phyloP scores from a whole-genome alignment of 805 yeast species.

The Cyberlindnera americana region DNA sequence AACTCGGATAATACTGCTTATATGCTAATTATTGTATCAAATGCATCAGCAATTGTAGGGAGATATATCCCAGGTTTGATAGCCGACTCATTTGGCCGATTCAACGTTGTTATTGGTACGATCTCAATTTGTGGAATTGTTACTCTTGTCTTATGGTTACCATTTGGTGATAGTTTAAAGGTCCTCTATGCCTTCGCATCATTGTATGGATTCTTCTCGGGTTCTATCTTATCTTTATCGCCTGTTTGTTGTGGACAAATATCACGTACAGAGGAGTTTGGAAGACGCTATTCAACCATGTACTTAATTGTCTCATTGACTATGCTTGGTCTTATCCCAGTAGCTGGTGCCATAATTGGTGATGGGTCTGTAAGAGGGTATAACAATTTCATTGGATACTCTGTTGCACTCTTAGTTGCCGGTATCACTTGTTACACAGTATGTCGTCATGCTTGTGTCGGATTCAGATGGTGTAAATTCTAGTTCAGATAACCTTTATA shows the following conservation, averaged over 20 bases:
- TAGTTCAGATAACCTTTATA: not conserved
- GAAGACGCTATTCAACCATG: conserved; percentile 52
- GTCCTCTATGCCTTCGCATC: conserved; percentile 42
- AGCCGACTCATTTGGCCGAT: conserved; percentile 48
- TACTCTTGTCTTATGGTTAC: conserved; percentile 40
- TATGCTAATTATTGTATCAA: conserved; percentile 43
- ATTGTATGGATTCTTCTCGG: conserved; percentile 50
- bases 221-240: conserved; percentile 50
- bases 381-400: conserved; percentile 16
- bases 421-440: conserved; percentile 16
- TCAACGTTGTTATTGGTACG: conserved; percentile 47
- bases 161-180: conserved; percentile 33
- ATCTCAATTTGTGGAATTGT: conserved; percentile 30
- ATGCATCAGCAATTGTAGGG: conserved; percentile 39
- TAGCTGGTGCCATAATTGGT: conserved; percentile 47
- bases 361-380: conserved; percentile 14
- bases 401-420: conserved; percentile 15
- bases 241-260: conserved; percentile 61
- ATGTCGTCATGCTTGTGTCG: conserved; percentile 20
- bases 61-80: conserved; percentile 40
- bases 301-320: conserved; percentile 56
- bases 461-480: conserved; percentile 15
- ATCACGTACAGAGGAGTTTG: conserved; percentile 48
- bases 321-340: conserved; percentile 45
- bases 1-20: conserved; percentile 37